Conservation (phyloP, 75 land plant species). For the Chamaecyparis obtusa region DNA sequence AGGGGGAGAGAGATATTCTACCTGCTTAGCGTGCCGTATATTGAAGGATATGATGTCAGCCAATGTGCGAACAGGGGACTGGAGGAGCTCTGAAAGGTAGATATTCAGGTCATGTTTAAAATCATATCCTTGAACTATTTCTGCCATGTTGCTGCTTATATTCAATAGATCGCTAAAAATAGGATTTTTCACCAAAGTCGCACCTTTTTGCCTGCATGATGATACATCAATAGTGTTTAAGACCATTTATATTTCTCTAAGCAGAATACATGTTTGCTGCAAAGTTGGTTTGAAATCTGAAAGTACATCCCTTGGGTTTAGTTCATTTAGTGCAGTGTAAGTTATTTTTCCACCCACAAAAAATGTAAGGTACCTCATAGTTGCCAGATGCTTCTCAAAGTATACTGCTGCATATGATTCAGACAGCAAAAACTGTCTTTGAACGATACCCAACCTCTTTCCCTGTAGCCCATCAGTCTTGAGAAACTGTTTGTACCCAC, state of each 20-base stretch:
- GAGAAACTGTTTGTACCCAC: conserved; percentile 45
- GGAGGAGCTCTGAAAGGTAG: conserved; percentile 36
- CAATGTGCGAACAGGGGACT: conserved; percentile 48
- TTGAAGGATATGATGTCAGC: conserved; percentile 71
- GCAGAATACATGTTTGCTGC: neutral
- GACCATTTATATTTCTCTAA: neutral
- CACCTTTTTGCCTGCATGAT: conserved; percentile 35
- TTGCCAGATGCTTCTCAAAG: conserved; percentile 19
- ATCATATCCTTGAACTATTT: conserved; percentile 24
- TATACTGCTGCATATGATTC: neutral
- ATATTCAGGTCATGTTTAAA: conserved; percentile 43
- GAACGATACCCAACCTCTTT: conserved; percentile 35
- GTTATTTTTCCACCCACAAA: neutral
- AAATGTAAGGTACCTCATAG: conserved; percentile 17
- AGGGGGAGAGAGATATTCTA: conserved; percentile 1
- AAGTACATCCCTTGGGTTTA: neutral
- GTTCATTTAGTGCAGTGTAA: neutral
- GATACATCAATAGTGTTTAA: neutral
- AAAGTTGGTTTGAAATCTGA: neutral
- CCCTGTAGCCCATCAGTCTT: conserved; percentile 37
- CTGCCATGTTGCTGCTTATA: neutral
- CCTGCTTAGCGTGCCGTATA: conserved; percentile 29
- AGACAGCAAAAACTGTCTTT: neutral
- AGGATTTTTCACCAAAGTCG: conserved; percentile 41
- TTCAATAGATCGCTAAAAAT: conserved; percentile 25